phyloP scores from a whole-genome alignment of 1,139 yeast species.

The Yamadazyma pseudoaaseri region DNA sequence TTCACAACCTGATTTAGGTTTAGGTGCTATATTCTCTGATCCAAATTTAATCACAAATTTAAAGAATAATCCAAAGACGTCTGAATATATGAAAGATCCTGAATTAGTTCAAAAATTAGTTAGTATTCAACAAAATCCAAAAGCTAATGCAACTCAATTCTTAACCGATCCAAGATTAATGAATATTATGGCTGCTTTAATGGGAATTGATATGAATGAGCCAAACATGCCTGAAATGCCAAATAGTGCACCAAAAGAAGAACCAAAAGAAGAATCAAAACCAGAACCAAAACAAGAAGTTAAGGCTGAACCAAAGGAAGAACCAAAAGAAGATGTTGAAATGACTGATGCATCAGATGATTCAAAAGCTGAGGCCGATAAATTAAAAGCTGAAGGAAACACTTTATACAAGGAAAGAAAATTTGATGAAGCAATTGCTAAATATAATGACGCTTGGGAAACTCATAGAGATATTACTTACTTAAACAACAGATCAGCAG shows the following conservation, averaged over 20 bases:
- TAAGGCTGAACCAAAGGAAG: constrained; percentile 8
- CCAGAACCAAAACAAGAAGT: constrained; percentile 20
- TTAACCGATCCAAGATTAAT: constrained; percentile 81
- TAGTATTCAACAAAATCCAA: constrained; percentile 70
- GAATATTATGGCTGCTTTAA: constrained; percentile 81
- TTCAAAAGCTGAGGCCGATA: constrained; percentile 63
- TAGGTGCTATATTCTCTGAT: constrained; percentile 75
- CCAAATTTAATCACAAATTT: constrained; percentile 77
- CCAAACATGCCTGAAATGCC: constrained; percentile 26
- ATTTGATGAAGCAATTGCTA: constrained; percentile 89
- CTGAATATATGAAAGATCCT: constrained; percentile 86
- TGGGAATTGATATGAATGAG: constrained; percentile 77
- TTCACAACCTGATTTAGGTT: constrained; percentile 67
- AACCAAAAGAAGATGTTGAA: constrained; percentile 29
- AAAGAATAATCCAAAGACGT: constrained; percentile 82
- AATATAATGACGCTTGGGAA: constrained; percentile 87
- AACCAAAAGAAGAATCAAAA: constrained; percentile 23
- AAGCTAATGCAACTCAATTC: constrained; percentile 62
- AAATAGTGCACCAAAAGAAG: constrained; percentile 19
- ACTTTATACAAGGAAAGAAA: constrained; percentile 79
- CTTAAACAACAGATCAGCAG: constrained; percentile 95
- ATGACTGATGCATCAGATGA: constrained; percentile 32
- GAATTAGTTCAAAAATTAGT: constrained; percentile 70
- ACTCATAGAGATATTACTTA: constrained; percentile 83
- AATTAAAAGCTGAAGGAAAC: constrained; percentile 84